phyloP scores from a whole-genome alignment of 23 red algal species.

The Gracilariopsis chorda region DNA sequence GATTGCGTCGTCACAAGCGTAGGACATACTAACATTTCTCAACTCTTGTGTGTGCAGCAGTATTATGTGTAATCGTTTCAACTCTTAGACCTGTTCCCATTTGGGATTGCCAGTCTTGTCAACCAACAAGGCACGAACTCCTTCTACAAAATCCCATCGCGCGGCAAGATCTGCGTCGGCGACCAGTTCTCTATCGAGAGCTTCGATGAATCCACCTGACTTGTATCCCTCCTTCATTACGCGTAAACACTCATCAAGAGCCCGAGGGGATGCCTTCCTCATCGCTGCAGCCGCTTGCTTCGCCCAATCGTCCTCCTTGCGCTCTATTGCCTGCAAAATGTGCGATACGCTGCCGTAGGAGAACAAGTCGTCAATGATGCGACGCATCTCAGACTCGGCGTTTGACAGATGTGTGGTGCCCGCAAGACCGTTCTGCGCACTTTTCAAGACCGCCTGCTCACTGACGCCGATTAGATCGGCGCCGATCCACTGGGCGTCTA shows the following conservation, averaged over 20 bases:
- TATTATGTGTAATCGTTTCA: too few species aligned
- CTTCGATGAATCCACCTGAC: neutral
- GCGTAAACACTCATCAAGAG: slow-evolving; percentile 24
- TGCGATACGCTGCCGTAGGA: slow-evolving; percentile 7
- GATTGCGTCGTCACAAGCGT: too few species aligned
- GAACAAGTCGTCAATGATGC: slow-evolving; percentile 27
- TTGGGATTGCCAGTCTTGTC: slow-evolving; percentile 41
- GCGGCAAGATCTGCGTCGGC: slow-evolving; percentile 3
- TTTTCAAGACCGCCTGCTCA: neutral
- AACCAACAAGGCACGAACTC: slow-evolving; percentile 29
- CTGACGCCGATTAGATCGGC: neutral
- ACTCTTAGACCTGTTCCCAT: too few species aligned
- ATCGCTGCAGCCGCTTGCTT: neutral
- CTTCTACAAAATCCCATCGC: slow-evolving; percentile 32
- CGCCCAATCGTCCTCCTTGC: slow-evolving; percentile 6
- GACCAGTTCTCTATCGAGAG: slow-evolving; percentile 23
- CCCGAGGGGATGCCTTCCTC: slow-evolving; percentile 5
- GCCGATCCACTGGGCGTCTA: neutral
- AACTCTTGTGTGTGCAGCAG: too few species aligned
- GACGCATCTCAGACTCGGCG: slow-evolving; percentile 29
- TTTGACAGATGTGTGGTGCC: neutral
- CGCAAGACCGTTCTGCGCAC: neutral
- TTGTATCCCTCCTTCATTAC: slow-evolving; percentile 50
- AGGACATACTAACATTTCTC: too few species aligned
- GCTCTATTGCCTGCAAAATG: neutral